Evolutionary conservation across 805 yeast species (phyloP).

Genomic region (Yarrowia hollandica): DNA sequence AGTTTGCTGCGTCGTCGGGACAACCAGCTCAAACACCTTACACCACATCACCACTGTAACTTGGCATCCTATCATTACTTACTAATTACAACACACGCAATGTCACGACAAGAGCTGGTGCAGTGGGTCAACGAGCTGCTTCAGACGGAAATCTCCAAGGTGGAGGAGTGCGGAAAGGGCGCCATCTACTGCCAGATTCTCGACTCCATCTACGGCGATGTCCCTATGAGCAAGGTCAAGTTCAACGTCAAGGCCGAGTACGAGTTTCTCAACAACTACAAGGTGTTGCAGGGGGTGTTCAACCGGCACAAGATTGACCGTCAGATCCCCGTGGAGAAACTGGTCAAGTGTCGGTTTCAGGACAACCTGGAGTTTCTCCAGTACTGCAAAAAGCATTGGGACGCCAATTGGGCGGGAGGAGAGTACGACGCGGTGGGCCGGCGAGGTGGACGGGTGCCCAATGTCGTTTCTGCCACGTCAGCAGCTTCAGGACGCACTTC

Average conservation of each 20-base stretch:
- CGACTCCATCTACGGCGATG: constrained; percentile 79
- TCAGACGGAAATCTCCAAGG: constrained; percentile 63
- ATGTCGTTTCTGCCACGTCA: neutral
- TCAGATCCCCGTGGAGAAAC: constrained; percentile 73
- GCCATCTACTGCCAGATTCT: constrained; percentile 92
- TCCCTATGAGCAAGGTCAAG: constrained; percentile 77
- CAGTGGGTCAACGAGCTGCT: constrained; percentile 80
- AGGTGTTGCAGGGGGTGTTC: constrained; percentile 81
- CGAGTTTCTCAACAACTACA: constrained; percentile 77
- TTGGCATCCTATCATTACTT: no score
- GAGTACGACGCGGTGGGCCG: constrained; percentile 69
- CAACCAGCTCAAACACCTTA: no score
- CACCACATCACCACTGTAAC: neutral
- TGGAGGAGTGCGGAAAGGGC: constrained; percentile 95
- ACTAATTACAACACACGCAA: no score
- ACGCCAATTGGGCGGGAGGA: constrained; percentile 65
- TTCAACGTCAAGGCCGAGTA: constrained; percentile 71
- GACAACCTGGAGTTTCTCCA: constrained; percentile 93
- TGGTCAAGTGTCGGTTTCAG: constrained; percentile 85
- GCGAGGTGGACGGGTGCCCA: constrained; percentile 44
- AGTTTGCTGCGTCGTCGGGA: no score
- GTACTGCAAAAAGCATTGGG: constrained; percentile 86
- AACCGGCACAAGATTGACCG: constrained; percentile 67
- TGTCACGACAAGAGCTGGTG: constrained; percentile 75
- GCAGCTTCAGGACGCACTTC: neutral